Conservation (phyloP, 768 basidiomycete species). For the Boletus tylopilopsis region DNA sequence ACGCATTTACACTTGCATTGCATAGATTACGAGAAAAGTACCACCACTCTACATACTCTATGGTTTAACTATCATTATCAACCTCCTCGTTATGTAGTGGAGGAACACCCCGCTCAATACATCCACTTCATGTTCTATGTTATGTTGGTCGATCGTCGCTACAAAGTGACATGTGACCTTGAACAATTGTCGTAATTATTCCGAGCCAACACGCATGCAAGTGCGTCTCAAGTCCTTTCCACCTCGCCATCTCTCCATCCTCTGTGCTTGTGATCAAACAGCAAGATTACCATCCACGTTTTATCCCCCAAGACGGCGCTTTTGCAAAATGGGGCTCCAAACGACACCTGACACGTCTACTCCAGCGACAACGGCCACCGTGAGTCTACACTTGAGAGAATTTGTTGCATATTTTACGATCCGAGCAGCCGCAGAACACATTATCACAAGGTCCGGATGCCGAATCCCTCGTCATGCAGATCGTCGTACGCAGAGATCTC, state of each 20-base stretch:
- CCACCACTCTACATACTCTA: slow-evolving; percentile 24
- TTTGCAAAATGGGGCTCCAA: slow-evolving; percentile 4
- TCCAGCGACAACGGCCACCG: not conserved
- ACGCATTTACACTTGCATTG: slow-evolving; percentile 12
- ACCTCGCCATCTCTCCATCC: not conserved
- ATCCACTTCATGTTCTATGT: not conserved
- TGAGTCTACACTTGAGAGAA: not conserved
- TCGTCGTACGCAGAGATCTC: slow-evolving; percentile 40
- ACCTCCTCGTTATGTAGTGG: slow-evolving; percentile 10
- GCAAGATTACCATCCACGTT: not conserved
- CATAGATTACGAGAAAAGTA: slow-evolving; percentile 31
- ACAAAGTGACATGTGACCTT: too few relatives aligned
- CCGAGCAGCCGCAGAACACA: not conserved
- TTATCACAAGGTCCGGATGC: not conserved
- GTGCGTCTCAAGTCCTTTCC: slow-evolving; percentile 11
- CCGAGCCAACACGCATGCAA: slow-evolving; percentile 2
- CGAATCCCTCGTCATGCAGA: slow-evolving; percentile 40
- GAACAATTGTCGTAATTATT: too few relatives aligned
- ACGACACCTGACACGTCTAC: not conserved
- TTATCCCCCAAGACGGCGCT: not conserved
- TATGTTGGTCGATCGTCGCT: too few relatives aligned
- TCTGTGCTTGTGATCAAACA: not conserved
- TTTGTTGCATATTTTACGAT: not conserved
- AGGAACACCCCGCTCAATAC: slow-evolving; percentile 27
- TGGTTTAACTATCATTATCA: slow-evolving; percentile 14